phyloP scores from a whole-genome alignment of 1,284 basidiomycete genomes.

The Ceratobasidium sp. region DNA sequence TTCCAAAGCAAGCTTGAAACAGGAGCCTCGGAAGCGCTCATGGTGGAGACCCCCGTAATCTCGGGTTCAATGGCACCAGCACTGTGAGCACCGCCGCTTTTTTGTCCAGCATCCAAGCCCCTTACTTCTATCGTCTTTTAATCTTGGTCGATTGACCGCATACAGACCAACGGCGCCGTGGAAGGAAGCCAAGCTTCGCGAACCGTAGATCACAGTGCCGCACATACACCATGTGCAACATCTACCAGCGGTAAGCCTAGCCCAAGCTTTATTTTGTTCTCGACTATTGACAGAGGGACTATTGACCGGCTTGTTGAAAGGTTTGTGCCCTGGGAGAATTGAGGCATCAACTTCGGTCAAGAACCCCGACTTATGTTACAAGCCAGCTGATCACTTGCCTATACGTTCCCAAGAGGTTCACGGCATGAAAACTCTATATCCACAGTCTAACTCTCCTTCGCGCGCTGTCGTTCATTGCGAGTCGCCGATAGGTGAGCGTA shows the following conservation, averaged over 20 bases:
- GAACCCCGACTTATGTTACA: not conserved
- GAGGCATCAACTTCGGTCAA: not conserved
- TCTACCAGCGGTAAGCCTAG: not conserved
- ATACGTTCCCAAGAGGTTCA: not conserved
- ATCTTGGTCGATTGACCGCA: conserved; percentile 1
- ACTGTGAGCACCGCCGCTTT: conserved; percentile 4
- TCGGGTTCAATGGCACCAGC: not conserved
- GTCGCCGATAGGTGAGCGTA: not conserved
- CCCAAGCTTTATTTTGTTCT: not conserved
- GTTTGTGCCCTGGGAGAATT: not conserved
- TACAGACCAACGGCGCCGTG: not conserved
- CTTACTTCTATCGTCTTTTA: not conserved
- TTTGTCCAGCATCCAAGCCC: not conserved
- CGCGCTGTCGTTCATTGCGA: not conserved
- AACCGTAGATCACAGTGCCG: not conserved
- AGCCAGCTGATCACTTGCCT: not conserved
- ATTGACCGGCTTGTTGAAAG: not conserved
- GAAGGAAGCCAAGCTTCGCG: not conserved
- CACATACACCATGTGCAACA: not conserved
- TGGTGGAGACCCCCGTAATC: not conserved
- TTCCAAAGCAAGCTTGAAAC: conserved; percentile 27
- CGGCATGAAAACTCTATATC: not conserved
- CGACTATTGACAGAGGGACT: not conserved
- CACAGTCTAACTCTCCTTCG: not conserved
- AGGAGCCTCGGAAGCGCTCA: conserved; percentile 31